These are phyloP conservation scores for Calocybe indica DNA, from an alignment of 768 basidiomycete genomes.

Conservation along the genomic window DNA sequence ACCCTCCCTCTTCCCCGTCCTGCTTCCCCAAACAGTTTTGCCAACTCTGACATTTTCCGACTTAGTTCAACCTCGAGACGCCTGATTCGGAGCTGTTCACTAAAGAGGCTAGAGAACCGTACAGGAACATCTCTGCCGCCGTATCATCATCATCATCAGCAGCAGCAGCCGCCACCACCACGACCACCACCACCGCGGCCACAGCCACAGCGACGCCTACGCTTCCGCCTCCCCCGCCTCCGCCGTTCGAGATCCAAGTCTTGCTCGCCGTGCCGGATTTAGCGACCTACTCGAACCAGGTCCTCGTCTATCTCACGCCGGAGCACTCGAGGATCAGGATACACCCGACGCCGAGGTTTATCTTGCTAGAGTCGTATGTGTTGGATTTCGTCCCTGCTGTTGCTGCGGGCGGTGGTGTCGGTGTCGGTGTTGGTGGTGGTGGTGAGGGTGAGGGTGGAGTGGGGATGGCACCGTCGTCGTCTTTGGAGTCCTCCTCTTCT, in stretches of 20 bases:
- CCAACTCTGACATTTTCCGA: too few species aligned
- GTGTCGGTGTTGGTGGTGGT: too few species aligned
- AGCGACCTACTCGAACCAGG: constrained; percentile 47
- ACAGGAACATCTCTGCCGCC: constrained; percentile 49
- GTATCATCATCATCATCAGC: constrained; percentile 8
- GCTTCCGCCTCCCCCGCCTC: constrained; percentile 31
- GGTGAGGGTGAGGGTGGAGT: constrained; percentile 6
- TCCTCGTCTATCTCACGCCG: constrained; percentile 60
- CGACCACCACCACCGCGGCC: constrained; percentile 36
- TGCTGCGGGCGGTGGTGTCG: constrained; percentile 16
- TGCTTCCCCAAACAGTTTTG: neutral
- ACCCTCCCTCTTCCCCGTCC: constrained; percentile 1
- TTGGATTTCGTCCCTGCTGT: constrained; percentile 36
- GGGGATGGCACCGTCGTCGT: too few species aligned
- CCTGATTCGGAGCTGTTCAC: constrained; percentile 67
- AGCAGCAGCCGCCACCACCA: too few species aligned
- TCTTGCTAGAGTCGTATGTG: constrained; percentile 71
- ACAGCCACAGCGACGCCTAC: too few species aligned
- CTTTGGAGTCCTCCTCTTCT: too few species aligned
- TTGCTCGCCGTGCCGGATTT: constrained; percentile 67
- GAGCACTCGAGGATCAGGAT: constrained; percentile 57
- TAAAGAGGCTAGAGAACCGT: constrained; percentile 53
- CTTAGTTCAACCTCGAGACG: constrained; percentile 80
- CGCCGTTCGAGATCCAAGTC: constrained; percentile 63
- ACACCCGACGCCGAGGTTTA: constrained; percentile 60